Evolutionary conservation across 768 basidiomycete genomes (phyloP), one percentile per base, ranked within the genome.

Genomic region (Melanogaster broomeanus): DNA sequence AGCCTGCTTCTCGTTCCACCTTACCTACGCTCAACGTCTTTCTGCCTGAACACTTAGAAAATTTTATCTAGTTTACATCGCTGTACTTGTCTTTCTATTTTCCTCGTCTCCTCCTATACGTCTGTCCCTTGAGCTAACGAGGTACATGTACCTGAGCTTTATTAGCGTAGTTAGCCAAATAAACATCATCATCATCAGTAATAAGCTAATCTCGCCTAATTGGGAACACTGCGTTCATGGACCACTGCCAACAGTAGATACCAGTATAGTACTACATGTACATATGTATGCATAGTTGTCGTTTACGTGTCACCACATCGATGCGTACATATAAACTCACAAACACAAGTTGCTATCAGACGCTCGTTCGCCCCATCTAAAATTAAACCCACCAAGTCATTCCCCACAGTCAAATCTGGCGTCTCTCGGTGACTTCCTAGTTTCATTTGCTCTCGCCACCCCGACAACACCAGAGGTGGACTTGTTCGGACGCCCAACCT

Each of bases 381-480:
- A 31, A 31, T 11, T 31, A 31, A 31, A 13, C 6, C 31, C 10
- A 13, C 18, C 13, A 11, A 9, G 35, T 34, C 43, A 27, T 12
- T 34, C 27, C 15, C n/a, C 43, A 21, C 16, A 10, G 18, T 41
- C 31, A 41, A 49, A 27, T 27, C 66, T 65, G 63, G 15, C 43
- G 31, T 55, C 59, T 49, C 33, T 66, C 27, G 57, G 61, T 21
- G 64, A 66, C 33, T 53, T 66, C 10, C 4, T 61, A 31, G 55
- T 43, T 42, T 45, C 59, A 6, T 52, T 66, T 31, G 42, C 51
- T 9, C 56, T 61, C 37, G 12, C 44, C 21, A 58, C 41, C n/a
- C 46, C 42, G 22, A 28, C 37, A 27, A 21, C 16, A n/a, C 37
- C 21, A 12, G 19, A 9, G 42, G 11, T 15, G 11, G 21, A 34